Conservation (phyloP, 495 filamentous ascomycete species). For the Rostrohypoxylon terebratum region DNA sequence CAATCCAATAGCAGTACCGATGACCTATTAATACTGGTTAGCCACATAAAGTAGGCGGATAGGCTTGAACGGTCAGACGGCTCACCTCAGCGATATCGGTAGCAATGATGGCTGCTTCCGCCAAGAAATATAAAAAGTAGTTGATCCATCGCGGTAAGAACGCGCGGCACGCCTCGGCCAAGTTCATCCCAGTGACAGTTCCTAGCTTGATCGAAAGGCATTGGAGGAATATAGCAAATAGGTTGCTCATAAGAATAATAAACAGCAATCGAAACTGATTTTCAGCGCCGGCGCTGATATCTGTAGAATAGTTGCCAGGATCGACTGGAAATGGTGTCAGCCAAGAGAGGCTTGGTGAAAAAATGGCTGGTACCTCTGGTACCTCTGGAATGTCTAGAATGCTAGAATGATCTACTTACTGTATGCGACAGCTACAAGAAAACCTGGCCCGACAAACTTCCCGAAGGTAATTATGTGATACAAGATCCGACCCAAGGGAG, state of each 20-base stretch:
- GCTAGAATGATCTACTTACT: slow-evolving; percentile 51
- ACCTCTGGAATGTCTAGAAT: too few species aligned
- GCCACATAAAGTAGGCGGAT: too few species aligned
- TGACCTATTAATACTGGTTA: slow-evolving; percentile 69
- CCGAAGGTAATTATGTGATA: slow-evolving; percentile 69
- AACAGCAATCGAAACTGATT: slow-evolving; percentile 78
- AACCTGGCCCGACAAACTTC: slow-evolving; percentile 87
- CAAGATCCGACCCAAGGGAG: slow-evolving; percentile 44
- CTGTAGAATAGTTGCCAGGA: slow-evolving; percentile 87
- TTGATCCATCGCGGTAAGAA: slow-evolving; percentile 84
- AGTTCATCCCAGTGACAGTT: slow-evolving; percentile 84
- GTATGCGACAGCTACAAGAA: slow-evolving; percentile 81
- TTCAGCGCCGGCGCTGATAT: slow-evolving; percentile 77
- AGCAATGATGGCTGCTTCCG: slow-evolving; percentile 85
- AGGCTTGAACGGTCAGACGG: not conserved
- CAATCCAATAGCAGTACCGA: slow-evolving; percentile 90
- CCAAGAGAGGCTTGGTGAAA: slow-evolving; percentile 8
- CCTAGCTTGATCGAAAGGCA: slow-evolving; percentile 86
- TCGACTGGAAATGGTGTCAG: slow-evolving; percentile 67
- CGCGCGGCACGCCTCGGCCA: slow-evolving; percentile 80
- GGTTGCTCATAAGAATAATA: slow-evolving; percentile 82
- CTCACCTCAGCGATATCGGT: slow-evolving; percentile 86
- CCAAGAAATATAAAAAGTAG: slow-evolving; percentile 76
- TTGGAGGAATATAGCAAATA: slow-evolving; percentile 87
- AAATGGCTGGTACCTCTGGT: not conserved